These are phyloP conservation scores for Amanita exitialis DNA, from an alignment of 768 basidiomycete species.

Conservation along the genomic window DNA sequence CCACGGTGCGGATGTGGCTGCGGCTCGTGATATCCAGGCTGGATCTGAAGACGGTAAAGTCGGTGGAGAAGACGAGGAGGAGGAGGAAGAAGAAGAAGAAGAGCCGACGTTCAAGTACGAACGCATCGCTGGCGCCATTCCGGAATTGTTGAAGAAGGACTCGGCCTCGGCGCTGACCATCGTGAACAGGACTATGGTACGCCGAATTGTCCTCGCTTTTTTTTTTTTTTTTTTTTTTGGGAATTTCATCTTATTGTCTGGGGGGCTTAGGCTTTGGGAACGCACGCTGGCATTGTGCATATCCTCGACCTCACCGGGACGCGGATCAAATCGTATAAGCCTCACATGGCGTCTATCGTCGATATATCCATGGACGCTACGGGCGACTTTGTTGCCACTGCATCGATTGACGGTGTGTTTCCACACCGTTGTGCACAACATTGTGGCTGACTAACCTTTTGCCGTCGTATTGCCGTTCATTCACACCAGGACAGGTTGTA, in stretches of 20 bases:
- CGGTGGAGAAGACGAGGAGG: slow-evolving; percentile 37
- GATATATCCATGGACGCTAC: slow-evolving; percentile 81
- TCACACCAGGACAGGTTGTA: slow-evolving; percentile 72
- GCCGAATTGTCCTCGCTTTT: not conserved
- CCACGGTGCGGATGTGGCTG: too few species aligned
- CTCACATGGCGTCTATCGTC: slow-evolving; percentile 79
- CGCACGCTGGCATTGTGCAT: slow-evolving; percentile 89
- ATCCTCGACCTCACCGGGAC: slow-evolving; percentile 71
- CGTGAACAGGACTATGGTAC: slow-evolving; percentile 63
- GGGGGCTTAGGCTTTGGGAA: slow-evolving; percentile 70
- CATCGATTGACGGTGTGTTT: slow-evolving; percentile 82
- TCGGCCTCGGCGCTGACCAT: slow-evolving; percentile 78
- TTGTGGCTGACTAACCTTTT: slow-evolving; percentile 10
- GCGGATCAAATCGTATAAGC: slow-evolving; percentile 82
- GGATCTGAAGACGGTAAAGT: slow-evolving; percentile 8
- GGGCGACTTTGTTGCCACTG: slow-evolving; percentile 84
- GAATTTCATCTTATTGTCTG: slow-evolving; percentile 7
- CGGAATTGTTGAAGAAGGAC: slow-evolving; percentile 80
- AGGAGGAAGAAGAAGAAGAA: slow-evolving; percentile 71
- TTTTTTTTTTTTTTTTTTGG: too few species aligned
- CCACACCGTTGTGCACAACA: not conserved
- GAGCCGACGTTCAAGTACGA: slow-evolving; percentile 92
- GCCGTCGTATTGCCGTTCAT: not conserved
- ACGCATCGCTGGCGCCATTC: slow-evolving; percentile 59
- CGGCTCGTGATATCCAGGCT: not conserved